phyloP scores from a whole-genome alignment of 2,329 filamentous ascomycete species.

The Geosmithia morbida region DNA sequence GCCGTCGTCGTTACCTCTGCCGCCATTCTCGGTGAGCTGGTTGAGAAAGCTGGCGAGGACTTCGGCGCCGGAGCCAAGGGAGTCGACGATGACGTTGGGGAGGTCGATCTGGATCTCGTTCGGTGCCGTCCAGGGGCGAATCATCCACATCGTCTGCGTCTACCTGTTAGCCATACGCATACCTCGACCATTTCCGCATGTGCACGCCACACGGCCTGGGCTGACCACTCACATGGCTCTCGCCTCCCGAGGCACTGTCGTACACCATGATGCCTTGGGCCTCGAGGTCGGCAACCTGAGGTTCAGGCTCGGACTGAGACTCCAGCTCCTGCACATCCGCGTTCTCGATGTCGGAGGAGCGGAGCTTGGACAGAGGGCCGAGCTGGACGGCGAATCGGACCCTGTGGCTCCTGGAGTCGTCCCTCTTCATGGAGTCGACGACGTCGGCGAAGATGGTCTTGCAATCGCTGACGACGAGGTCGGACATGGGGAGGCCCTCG shows the following conservation, averaged over 20 bases:
- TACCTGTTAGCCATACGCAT: conserved; percentile 10
- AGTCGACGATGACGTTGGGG: conserved; percentile 77
- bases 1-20: conserved; percentile 47
- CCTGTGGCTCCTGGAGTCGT: conserved; percentile 86
- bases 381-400: conserved; percentile 65
- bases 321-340: conserved; percentile 18
- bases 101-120: conserved; percentile 94
- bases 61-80: conserved; percentile 85
- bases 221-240: conserved; percentile 62
- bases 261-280: conserved; percentile 98
- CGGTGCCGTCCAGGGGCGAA: conserved; percentile 76
- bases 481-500: conserved; percentile 62
- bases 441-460: conserved; percentile 68
- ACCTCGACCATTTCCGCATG: background rate
- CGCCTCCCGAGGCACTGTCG: conserved; percentile 69
- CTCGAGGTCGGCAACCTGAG: conserved; percentile 59
- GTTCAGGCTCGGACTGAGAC: conserved; percentile 18
- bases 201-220: background rate
- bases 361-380: conserved; percentile 53
- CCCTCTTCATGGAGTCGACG: conserved; percentile 77
- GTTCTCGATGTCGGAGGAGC: conserved; percentile 25
- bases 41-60: conserved; percentile 90
- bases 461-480: conserved; percentile 66
- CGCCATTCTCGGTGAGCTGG: conserved; percentile 68
- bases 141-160: conserved; percentile 95